phyloP scores from a whole-genome alignment of 2,329 filamentous ascomycete genomes.

The Ceratocystis cacaofunesta region DNA sequence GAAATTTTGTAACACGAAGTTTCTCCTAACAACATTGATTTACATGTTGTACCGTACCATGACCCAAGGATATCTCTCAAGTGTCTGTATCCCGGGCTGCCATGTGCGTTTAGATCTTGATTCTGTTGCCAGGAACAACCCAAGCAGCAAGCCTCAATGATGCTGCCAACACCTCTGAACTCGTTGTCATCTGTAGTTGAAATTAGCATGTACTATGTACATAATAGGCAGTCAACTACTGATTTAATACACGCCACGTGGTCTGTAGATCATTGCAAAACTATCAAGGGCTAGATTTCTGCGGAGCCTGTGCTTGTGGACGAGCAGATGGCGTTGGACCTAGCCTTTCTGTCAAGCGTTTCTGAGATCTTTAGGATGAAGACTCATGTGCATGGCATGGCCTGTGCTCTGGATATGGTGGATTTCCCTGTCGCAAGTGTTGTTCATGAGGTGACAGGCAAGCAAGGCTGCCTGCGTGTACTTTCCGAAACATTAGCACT shows the following conservation, averaged over 20 bases:
- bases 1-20: not conserved
- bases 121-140: constrained; percentile 40
- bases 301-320: constrained; percentile 47
- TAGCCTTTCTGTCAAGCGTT: constrained; percentile 60
- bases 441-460: constrained; percentile 47
- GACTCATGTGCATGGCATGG: constrained; percentile 60
- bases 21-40: not conserved
- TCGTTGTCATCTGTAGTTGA: constrained; percentile 41
- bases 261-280: constrained; percentile 74
- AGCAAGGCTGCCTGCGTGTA: constrained; percentile 60
- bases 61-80: not conserved
- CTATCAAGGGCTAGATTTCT: constrained; percentile 54
- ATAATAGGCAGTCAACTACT: constrained; percentile 22
- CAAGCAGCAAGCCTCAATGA: constrained; percentile 61
- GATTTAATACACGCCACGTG: constrained; percentile 29
- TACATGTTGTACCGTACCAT: not conserved
- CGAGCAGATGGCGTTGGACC: constrained; percentile 58
- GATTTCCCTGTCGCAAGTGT: constrained; percentile 65
- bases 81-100: not conserved
- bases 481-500: constrained; percentile 68
- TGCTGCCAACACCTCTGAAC: constrained; percentile 48
- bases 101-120: not conserved
- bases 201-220: not conserved
- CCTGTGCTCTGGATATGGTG: constrained; percentile 67
- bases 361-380: constrained; percentile 64